Conservation (phyloP, 768 basidiomycete species). For the Podaxis sp. region DNA sequence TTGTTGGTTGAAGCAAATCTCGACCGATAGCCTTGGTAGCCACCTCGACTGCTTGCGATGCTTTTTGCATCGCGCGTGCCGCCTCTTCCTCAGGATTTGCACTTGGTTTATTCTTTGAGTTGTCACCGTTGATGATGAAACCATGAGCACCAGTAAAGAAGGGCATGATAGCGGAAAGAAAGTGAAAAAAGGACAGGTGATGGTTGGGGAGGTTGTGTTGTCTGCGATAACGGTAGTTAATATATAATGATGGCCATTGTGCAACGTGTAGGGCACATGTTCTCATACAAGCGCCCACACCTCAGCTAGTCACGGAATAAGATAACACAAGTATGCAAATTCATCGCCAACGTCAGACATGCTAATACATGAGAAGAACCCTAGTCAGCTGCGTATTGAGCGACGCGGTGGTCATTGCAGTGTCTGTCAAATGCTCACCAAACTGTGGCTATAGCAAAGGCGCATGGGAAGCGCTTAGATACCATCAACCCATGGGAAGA, state of each 20-base stretch:
- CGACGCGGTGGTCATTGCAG: not conserved
- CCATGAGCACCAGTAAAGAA: not conserved
- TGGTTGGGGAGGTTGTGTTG: not conserved
- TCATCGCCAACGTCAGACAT: not conserved
- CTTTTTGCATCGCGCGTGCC: not conserved
- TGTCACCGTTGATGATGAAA: slow-evolving; percentile 3
- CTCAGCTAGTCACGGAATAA: not conserved
- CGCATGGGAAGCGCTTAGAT: not conserved
- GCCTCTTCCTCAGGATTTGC: not conserved
- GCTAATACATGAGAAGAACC: not conserved
- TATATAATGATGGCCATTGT: not conserved
- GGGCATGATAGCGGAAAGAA: not conserved
- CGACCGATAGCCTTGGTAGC: not conserved
- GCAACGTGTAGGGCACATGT: not conserved
- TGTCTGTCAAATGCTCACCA: not conserved
- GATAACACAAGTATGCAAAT: not conserved
- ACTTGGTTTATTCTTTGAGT: not conserved
- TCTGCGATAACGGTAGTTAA: not conserved
- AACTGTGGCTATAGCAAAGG: not conserved
- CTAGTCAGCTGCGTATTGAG: not conserved
- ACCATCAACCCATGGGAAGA: not conserved
- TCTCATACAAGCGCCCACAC: not conserved
- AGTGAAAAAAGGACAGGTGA: not conserved
- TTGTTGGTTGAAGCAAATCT: not conserved
- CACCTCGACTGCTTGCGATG: not conserved